Conservation (phyloP, 2,329 filamentous ascomycete species). For the Fonsecaea multimorphosa region DNA sequence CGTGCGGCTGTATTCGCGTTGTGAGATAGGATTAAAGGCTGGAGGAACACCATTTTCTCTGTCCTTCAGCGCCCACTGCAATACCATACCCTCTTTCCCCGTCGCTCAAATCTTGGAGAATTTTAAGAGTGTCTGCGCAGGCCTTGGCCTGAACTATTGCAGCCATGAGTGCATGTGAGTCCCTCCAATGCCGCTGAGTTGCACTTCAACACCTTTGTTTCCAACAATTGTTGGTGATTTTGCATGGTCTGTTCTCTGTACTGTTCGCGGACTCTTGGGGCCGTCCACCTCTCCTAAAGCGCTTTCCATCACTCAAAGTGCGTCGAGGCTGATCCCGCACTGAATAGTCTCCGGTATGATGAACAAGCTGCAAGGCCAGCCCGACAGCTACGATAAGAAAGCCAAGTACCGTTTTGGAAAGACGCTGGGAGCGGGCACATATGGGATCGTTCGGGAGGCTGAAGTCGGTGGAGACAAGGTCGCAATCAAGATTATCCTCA, state of each 20-base stretch:
- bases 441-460: slow-evolving; percentile 96
- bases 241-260: background rate
- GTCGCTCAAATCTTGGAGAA: background rate
- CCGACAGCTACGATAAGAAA: slow-evolving; percentile 99
- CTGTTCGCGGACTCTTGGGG: background rate
- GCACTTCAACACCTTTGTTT: background rate
- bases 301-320: background rate
- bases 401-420: slow-evolving; percentile 90
- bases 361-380: slow-evolving; percentile 94
- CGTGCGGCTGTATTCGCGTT: slow-evolving; percentile 17
- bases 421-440: slow-evolving; percentile 94
- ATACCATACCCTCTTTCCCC: background rate
- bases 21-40: slow-evolving; percentile 2
- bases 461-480: slow-evolving; percentile 84
- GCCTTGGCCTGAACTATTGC: slow-evolving; percentile 25
- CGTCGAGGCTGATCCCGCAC: slow-evolving; percentile 26
- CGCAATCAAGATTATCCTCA: slow-evolving; percentile 97
- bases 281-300: background rate
- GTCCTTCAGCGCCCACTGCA: background rate
- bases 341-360: slow-evolving; percentile 81
- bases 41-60: background rate
- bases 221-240: background rate
- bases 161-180: slow-evolving; percentile 37
- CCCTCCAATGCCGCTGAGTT: background rate
- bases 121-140: slow-evolving; percentile 13